Conservation (phyloP, 2,329 filamentous ascomycete species). For the Sclerotinia sclerotiorum region DNA sequence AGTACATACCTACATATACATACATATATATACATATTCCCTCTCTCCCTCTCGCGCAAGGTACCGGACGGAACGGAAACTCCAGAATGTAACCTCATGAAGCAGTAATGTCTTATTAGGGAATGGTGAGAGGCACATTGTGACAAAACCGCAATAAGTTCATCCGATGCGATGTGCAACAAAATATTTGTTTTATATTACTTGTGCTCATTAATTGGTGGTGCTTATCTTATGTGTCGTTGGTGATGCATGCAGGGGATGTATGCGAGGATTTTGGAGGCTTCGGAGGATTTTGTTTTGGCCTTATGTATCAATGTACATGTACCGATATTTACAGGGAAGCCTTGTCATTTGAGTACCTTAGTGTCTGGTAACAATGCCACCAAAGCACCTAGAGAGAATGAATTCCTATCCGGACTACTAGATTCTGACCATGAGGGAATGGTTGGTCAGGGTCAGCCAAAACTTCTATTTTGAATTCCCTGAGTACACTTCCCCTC, state of each 20-base stretch:
- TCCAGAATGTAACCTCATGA: not conserved
- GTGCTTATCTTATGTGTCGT: not conserved
- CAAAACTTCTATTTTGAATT: too few relatives aligned
- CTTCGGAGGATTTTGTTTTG: too few relatives aligned
- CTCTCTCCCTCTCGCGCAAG: not conserved
- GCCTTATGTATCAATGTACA: too few relatives aligned
- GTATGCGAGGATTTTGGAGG: too few relatives aligned
- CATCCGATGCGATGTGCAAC: slow-evolving; percentile 9
- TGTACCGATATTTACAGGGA: not conserved
- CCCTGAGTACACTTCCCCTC: too few relatives aligned
- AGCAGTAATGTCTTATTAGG: not conserved
- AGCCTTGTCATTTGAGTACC: not conserved
- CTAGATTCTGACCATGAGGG: too few relatives aligned
- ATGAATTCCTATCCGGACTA: too few relatives aligned
- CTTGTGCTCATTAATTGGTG: not conserved
- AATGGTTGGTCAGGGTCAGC: too few relatives aligned
- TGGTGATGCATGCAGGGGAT: not conserved
- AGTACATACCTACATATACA: too few relatives aligned
- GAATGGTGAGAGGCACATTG: not conserved
- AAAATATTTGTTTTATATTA: not conserved
- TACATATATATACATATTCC: too few relatives aligned
- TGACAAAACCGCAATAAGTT: slow-evolving; percentile 14
- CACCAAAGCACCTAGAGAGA: too few relatives aligned
- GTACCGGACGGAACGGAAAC: not conserved
- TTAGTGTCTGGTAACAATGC: too few relatives aligned